Percentiles rank a stretch among this genome's conserved stretches.
These are phyloP conservation scores for Novymonas esmeraldas DNA, from an alignment of 208 protist species.

Conservation along the genomic window DNA sequence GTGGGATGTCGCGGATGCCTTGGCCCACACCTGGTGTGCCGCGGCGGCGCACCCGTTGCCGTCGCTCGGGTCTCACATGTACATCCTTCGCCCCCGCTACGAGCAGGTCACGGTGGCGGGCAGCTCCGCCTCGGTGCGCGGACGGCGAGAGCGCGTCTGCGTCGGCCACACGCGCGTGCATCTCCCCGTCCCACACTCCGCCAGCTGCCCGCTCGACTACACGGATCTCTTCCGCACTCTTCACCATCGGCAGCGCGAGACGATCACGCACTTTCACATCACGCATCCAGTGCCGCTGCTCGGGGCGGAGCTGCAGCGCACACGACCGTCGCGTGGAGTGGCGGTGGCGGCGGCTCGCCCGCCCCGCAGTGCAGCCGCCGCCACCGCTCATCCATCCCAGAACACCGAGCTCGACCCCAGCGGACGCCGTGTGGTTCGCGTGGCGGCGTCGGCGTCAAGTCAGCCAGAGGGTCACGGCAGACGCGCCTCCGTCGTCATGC, in stretches of 20 bases:
- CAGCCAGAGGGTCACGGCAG: neutral
- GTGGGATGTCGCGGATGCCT: slow-evolving; percentile 13
- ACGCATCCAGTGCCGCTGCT: slow-evolving; percentile 19
- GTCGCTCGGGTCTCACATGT: slow-evolving; percentile 20
- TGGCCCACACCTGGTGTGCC: slow-evolving; percentile 12
- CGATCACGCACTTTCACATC: slow-evolving; percentile 10
- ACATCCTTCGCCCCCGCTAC: slow-evolving; percentile 11
- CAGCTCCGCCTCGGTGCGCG: slow-evolving; percentile 1
- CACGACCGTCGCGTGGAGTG: neutral
- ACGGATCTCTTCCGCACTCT: slow-evolving; percentile 22
- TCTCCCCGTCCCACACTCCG: slow-evolving; percentile 24
- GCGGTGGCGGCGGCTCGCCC: neutral
- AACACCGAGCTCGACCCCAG: neutral
- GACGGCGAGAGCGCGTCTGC: neutral
- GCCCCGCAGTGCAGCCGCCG: neutral
- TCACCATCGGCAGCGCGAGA: slow-evolving; percentile 23
- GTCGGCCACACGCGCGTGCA: slow-evolving; percentile 13
- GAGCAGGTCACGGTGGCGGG: neutral
- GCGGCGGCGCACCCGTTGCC: neutral
- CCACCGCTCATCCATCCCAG: slow-evolving; percentile 9
- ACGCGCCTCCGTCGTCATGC: slow-evolving; percentile 21
- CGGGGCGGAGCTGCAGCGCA: neutral
- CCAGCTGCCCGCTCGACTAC: slow-evolving; percentile 36
- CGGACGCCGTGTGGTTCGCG: neutral
- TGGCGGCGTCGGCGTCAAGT: neutral